Evolutionary conservation across 1,284 basidiomycete genomes (phyloP), one percentile per base, ranked within the genome.

Genomic region (Salmacisia buchloeana): DNA sequence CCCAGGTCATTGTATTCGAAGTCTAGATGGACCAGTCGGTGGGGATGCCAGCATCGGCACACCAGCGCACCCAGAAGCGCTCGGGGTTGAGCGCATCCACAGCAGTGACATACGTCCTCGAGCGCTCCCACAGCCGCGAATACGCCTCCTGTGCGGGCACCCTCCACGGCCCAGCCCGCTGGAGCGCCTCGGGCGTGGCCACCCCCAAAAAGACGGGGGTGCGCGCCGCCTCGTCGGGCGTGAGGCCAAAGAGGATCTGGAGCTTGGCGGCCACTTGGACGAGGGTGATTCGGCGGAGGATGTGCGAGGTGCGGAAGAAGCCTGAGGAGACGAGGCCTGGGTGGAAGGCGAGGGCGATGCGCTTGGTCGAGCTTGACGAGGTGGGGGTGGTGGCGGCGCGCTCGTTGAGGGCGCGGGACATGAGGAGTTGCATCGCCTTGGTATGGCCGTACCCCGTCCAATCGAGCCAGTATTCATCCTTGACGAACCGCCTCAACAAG

Each of bases 21-120:
- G n/a, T n/a, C 41, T 43, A 54, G 49, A 54, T 33, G 13, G 29
- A 27, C 49, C 49, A 54, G 49, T 54, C 49, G 15, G 49, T n/a
- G 15, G 25, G 27, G 27, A 54, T 54, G 4, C 27, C 49, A 15
- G 49, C 49, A 33, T 54, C 49, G 29, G 49, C 49, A 33, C 49
- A 31, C 49, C 49, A 54, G 15, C 49, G 49, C 27, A 29, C 25
- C 49, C 49, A 54, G 49, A 54, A 54, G 25, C 31, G 23, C 15
- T 54, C 49, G 2, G 49, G 6, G 13, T 54, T n/a, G 29, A 54
- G 27, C 29, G 12, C 7, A 10, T 54, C 49, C 13, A 31, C 12
- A 54, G 29, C 13, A 1, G 49, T 33, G 49, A 15, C 34, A n/a
- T 15, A 54, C 3, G 49, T 7, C 27, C 31, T 33, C 12, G 29